phyloP scores from a whole-genome alignment of 179 eudicot species.

The Beta corolliflora region DNA sequence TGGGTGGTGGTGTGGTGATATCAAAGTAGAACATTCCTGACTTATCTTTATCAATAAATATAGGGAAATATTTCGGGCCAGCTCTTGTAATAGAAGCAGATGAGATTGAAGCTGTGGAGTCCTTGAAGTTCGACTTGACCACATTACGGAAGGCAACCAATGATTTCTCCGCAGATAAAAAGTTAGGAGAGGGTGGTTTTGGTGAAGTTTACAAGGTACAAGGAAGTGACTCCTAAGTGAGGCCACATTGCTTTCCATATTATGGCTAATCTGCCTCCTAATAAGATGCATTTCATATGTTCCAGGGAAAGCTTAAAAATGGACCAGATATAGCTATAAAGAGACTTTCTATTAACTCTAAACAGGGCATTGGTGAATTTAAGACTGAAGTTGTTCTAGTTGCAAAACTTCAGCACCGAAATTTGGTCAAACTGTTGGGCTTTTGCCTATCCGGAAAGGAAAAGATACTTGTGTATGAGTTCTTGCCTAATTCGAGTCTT shows the following conservation, averaged over 20 bases:
- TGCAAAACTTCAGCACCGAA: constrained; percentile 35
- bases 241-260: not conserved
- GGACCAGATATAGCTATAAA: constrained; percentile 36
- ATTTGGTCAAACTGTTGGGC: constrained; percentile 32
- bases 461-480: constrained; percentile 28
- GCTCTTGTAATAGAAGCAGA: not conserved
- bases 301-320: constrained; percentile 32
- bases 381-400: constrained; percentile 32
- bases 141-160: constrained; percentile 13
- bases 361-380: constrained; percentile 31
- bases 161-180: constrained; percentile 7
- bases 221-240: not conserved
- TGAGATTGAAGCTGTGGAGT: not conserved
- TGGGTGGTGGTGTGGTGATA: not conserved
- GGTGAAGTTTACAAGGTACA: constrained; percentile 17
- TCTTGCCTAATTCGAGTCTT: constrained; percentile 25
- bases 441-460: constrained; percentile 23
- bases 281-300: not conserved
- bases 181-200: constrained; percentile 18
- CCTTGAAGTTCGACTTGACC: constrained; percentile 6
- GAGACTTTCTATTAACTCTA: constrained; percentile 29
- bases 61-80: not conserved
- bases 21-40: not conserved
- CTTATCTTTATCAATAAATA: not conserved
- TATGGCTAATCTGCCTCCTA: not conserved